Percentiles rank a stretch among this genome's conserved stretches.
Conservation (phyloP, 345 rosid genomes). For the Laguncularia racemosa region DNA sequence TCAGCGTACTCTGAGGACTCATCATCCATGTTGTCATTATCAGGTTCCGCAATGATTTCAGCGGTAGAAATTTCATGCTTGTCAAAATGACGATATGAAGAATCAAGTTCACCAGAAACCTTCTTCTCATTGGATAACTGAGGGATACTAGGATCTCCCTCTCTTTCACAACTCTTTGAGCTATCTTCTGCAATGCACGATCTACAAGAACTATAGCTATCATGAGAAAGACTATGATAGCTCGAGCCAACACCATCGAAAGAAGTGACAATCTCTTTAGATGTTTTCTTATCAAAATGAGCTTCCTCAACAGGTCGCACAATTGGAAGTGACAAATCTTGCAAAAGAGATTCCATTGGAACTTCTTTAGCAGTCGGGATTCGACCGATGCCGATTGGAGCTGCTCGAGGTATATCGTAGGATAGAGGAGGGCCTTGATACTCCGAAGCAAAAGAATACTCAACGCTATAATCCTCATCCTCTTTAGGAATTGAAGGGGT, state of each 20-base stretch:
- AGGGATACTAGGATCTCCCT: conserved; percentile 4
- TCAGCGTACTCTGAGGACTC: conserved; percentile 14
- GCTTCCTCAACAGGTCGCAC: conserved; percentile 43
- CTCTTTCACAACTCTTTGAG: conserved; percentile 6
- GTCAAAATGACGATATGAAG: background rate
- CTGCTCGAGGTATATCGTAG: conserved; percentile 47
- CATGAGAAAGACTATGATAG: background rate
- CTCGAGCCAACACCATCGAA: conserved; percentile 3
- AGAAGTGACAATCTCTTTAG: conserved; percentile 7
- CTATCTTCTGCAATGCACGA: background rate
- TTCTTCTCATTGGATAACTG: conserved; percentile 13
- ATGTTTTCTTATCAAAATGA: conserved; percentile 14
- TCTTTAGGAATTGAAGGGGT: conserved; percentile 23
- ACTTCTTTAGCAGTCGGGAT: conserved; percentile 59
- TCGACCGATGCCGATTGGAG: conserved; percentile 45
- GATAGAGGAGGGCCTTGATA: conserved; percentile 61
- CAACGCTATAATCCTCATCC: conserved; percentile 27
- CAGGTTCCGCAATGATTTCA: background rate
- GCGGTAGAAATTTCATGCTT: too few species aligned
- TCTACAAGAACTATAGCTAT: conserved; percentile 9
- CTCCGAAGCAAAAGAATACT: conserved; percentile 70
- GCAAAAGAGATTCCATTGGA: conserved; percentile 22
- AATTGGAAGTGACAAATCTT: conserved; percentile 39
- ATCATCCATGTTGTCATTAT: conserved; percentile 21
- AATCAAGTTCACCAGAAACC: conserved; percentile 14